These are phyloP conservation scores for Parietaria judaica DNA, from an alignment of 306 rosid species.

Conservation along the genomic window DNA sequence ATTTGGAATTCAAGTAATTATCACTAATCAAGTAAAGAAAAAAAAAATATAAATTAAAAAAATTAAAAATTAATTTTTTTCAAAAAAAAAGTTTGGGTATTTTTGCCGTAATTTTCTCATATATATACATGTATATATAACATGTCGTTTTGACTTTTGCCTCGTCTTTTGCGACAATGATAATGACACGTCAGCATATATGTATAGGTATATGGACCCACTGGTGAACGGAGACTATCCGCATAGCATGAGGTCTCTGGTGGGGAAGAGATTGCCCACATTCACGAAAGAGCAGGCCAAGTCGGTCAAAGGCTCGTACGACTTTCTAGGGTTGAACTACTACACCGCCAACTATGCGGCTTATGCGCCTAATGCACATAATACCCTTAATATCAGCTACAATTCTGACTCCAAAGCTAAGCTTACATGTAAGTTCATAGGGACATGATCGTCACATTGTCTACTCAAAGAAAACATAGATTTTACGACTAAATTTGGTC, in stretches of 20 bases:
- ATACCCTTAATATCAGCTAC: slow-evolving; percentile 23
- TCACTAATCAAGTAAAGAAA: no score
- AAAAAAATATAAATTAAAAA: no score
- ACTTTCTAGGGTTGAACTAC: slow-evolving; percentile 58
- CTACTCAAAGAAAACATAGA: no score
- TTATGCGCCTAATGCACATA: slow-evolving; percentile 15
- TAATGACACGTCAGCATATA: no score
- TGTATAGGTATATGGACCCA: slow-evolving; percentile 50
- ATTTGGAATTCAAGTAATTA: no score
- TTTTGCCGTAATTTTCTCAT: no score
- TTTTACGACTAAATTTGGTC: no score
- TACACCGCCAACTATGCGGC: slow-evolving; percentile 38
- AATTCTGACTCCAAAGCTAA: slow-evolving; percentile 24
- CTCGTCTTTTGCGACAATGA: neutral
- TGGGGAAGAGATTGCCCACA: slow-evolving; percentile 48
- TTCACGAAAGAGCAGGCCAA: slow-evolving; percentile 46
- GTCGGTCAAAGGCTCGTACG: slow-evolving; percentile 43
- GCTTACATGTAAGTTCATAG: slow-evolving; percentile 27
- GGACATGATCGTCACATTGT: no score
- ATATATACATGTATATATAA: neutral
- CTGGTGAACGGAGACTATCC: slow-evolving; percentile 57
- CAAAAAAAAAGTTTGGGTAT: no score
- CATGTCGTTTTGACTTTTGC: neutral
- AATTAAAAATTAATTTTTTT: no score
- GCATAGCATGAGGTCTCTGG: slow-evolving; percentile 35